Evolutionary conservation across 768 basidiomycete species (phyloP), one percentile per base, ranked within the genome.

Genomic region (Mycena albidolilacea): DNA sequence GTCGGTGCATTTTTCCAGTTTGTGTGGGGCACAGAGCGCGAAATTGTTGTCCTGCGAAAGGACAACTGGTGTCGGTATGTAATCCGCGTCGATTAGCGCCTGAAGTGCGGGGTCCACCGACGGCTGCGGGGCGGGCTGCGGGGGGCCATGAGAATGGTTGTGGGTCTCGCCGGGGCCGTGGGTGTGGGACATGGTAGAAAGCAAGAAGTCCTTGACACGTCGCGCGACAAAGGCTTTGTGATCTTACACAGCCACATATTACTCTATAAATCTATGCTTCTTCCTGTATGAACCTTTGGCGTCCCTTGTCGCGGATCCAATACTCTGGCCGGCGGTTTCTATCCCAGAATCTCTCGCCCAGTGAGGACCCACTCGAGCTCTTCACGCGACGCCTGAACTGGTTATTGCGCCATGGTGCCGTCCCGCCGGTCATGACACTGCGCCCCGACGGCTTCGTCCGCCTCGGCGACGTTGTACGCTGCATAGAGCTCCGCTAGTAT

Each of bases 401-500:
- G 85, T 81, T 95, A n/a, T 86, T 95, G 15, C 88, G 94, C 7
- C 93, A 95, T 77, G 93, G 92, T 0, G 92, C 93, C 14, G 83
- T 84, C 64, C 87, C 87, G 44, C 88, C 91, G 64, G 84, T 86
- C 1, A 76, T 95, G 8, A 76, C 81, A n/a, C 88, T 95, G 76
- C 89, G 94, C 3, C 80, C 89, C 15, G 96, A 97, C 70, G 96
- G 96, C 1, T 97, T 90, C 79, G 89, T 93, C 35, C 87, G 87
- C 62, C 89, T 96, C 8, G 80, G 85, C 15, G 93, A 95, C 59
- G 82, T 96, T 68, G 95, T 96, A 78, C 76, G 93, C 84, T 35
- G n/a, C 30, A 35, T 58, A 17, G 46, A 41, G 23, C 61, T 59
- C 48, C 35, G 11, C 1, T 35, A 14, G 9, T 23, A 54, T 21